Evolutionary conservation across 345 rosid species (phyloP), one percentile per base, ranked within the genome.

Genomic region (Acer saccharum): DNA sequence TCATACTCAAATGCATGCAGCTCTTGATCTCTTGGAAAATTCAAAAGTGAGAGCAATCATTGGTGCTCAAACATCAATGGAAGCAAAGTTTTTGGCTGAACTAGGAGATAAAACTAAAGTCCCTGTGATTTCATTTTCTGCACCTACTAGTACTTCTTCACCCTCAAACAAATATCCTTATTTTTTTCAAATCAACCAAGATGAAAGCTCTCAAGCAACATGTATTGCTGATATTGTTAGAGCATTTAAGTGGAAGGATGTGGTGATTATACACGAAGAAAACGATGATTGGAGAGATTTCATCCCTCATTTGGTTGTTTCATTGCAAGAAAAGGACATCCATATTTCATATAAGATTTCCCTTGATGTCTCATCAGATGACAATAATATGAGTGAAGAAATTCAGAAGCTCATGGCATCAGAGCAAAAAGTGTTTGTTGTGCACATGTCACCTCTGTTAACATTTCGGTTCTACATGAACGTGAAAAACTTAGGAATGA

Each of bases 211-310:
- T 7, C 83, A 79, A 71, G 80, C 81, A 43, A 9, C 10, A 43
- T 7, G 46, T 43, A 43, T 43, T 43, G 32, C 79, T 69, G 44
- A 81, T 68, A 71, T 84, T 41, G 10, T 79, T n/a, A 35, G 75
- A 50, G 73, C n/a, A 23, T 76, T 76, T 68, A 32, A 39, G 13
- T 86, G 86, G 89, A 78, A 67, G n/a, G 73, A 50, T 75, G 85
- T 81, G 57, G 50, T 69, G 44, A 72, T 86, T 21, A 12, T 84
- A 52, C 82, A 67, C 5, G 85, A 84, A 20, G 83, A 86, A 27
- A 68, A 50, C 0, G 78, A 77, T 74, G 71, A 18, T 50, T 25
- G 41, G 57, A 17, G 69, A 67, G 72, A 46, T 21, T 20, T 29
- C 12, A 12, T 69, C 27, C 78, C 79, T 9, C 4, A 27, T 17